phyloP scores from a whole-genome alignment of 352 stramenopile genomes.

The Phytophthora vignae region DNA sequence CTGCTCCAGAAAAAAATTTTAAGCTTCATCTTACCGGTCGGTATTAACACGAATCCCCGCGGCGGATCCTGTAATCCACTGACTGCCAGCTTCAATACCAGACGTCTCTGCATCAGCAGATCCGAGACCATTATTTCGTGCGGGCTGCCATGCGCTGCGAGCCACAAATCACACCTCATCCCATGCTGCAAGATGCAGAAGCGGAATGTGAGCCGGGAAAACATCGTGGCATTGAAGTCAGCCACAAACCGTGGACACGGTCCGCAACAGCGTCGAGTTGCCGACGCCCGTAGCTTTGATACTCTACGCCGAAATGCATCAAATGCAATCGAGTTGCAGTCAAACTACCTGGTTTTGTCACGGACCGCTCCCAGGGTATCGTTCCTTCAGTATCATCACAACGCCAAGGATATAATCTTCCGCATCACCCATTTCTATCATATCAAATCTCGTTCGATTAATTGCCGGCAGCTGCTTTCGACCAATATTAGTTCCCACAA shows the following conservation, averaged over 20 bases:
- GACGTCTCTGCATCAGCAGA: neutral
- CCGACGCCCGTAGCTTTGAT: neutral
- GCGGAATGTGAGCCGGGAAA: slow-evolving; percentile 16
- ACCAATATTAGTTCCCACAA: neutral
- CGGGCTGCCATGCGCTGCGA: slow-evolving; percentile 2
- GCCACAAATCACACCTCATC: slow-evolving; percentile 24
- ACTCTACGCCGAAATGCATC: neutral
- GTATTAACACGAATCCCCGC: neutral
- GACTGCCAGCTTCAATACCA: slow-evolving; percentile 15
- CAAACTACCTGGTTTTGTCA: neutral
- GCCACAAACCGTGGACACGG: neutral
- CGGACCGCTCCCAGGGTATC: slow-evolving; percentile 3
- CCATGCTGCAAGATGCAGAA: slow-evolving; percentile 9
- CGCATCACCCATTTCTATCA: neutral
- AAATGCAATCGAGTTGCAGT: neutral
- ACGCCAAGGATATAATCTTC: slow-evolving; percentile 6
- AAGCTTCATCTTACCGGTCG: neutral
- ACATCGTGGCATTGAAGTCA: neutral
- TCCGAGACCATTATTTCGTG: slow-evolving; percentile 27
- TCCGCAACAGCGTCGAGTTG: neutral
- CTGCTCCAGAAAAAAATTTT: no score
- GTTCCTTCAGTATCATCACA: slow-evolving; percentile 5
- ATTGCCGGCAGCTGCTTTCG: neutral
- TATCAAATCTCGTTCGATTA: neutral
- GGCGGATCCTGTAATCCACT: neutral